Evolutionary conservation across 345 rosid species (phyloP).

Genomic region (Carallia pectinifolia): DNA sequence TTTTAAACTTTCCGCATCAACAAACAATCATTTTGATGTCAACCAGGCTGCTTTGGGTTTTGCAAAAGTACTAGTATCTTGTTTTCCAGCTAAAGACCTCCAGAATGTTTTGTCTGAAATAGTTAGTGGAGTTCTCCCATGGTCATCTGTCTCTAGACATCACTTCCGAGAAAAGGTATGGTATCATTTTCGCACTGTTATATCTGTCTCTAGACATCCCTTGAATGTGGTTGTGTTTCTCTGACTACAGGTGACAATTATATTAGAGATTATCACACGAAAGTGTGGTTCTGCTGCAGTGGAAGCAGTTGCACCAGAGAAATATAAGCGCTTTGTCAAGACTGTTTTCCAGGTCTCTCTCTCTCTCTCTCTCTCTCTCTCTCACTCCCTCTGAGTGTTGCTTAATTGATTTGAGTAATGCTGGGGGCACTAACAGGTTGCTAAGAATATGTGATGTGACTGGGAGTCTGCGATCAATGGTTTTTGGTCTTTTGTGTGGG

Average conservation of each 20-base stretch:
- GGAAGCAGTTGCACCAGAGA: conserved; percentile 60
- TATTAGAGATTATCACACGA: conserved; percentile 77
- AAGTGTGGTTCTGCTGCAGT: conserved; percentile 82
- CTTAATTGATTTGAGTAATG: background rate
- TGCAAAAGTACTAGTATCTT: conserved; percentile 77
- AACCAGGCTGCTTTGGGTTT: conserved; percentile 87
- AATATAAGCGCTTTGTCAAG: conserved; percentile 65
- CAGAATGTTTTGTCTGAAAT: conserved; percentile 54
- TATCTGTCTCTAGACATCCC: background rate
- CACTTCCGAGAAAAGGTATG: conserved; percentile 88
- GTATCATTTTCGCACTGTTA: conserved; percentile 24
- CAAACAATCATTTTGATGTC: conserved; percentile 16
- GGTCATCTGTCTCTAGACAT: conserved; percentile 86
- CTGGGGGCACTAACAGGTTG: background rate
- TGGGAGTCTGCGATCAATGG: no score
- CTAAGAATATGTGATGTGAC: background rate
- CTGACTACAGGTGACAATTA: conserved; percentile 63
- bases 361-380: background rate
- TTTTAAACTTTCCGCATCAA: background rate
- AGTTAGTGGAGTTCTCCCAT: conserved; percentile 56
- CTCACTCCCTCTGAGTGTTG: background rate
- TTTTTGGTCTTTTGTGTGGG: no score
- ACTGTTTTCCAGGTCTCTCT: conserved; percentile 66
- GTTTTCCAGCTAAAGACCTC: conserved; percentile 63
- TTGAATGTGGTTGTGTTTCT: background rate